A percentile compares a stretch with the other conserved stretches of the same genome.
These are phyloP conservation scores for Lolium perenne DNA, from an alignment of 176 grass and related monocot genomes.

Conservation along the genomic window DNA sequence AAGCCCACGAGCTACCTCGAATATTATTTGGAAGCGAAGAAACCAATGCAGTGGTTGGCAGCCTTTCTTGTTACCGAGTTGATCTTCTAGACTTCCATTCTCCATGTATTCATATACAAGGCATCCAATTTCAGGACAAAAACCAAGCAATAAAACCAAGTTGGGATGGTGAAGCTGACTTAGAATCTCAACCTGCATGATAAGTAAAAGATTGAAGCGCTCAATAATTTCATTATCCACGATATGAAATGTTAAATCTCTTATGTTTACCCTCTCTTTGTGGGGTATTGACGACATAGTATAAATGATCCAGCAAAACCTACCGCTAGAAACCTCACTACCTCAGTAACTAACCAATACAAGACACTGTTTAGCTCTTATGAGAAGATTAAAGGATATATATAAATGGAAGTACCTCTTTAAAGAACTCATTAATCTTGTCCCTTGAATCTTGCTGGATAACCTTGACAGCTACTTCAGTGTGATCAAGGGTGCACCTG, in stretches of 20 bases:
- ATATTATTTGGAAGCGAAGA: constrained; percentile 76
- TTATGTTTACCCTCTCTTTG: neutral
- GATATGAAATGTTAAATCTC: neutral
- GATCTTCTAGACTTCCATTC: constrained; percentile 84
- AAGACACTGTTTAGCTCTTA: neutral
- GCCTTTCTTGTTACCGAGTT: constrained; percentile 54
- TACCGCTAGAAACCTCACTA: constrained; percentile 12
- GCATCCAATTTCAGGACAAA: constrained; percentile 79
- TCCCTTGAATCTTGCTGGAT: constrained; percentile 73
- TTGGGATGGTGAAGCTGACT: constrained; percentile 79
- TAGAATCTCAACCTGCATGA: constrained; percentile 81
- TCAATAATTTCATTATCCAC: constrained; percentile 11
- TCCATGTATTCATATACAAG: constrained; percentile 96
- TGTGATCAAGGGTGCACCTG: constrained; percentile 94
- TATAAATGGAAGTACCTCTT: constrained; percentile 60
- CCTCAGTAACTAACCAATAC: neutral
- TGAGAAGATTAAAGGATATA: neutral
- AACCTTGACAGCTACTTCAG: constrained; percentile 92
- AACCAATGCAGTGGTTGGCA: constrained; percentile 69
- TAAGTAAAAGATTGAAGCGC: constrained; percentile 19
- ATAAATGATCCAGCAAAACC: constrained; percentile 5
- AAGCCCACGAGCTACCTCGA: constrained; percentile 79
- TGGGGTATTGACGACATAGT: neutral
- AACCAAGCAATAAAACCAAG: constrained; percentile 80
- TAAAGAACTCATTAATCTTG: constrained; percentile 84